These are phyloP conservation scores for Neurospora tetraspora DNA, from an alignment of 495 filamentous ascomycete genomes.

Conservation along the genomic window DNA sequence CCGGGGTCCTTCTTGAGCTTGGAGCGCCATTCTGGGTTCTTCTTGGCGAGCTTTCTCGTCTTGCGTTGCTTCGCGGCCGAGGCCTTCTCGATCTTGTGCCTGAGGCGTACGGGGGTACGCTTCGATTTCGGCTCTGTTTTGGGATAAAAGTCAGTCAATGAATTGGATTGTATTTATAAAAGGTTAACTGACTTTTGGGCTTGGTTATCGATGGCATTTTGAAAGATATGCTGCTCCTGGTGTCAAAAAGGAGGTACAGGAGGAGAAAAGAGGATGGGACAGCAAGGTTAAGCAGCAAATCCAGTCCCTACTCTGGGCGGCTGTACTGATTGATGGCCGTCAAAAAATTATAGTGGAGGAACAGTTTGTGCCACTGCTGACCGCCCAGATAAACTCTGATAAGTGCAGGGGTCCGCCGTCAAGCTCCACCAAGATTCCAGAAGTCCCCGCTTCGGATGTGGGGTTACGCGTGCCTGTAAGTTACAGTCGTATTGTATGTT, in stretches of 20 bases:
- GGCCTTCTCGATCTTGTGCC: slow-evolving; percentile 94
- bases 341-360: slow-evolving; percentile 24
- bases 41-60: slow-evolving; percentile 75
- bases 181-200: slow-evolving; percentile 35
- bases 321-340: neutral
- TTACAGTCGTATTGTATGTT: neutral
- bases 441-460: slow-evolving; percentile 3
- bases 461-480: neutral
- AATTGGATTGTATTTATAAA: neutral
- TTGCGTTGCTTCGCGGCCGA: slow-evolving; percentile 86
- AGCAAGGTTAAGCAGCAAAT: neutral
- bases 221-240: neutral
- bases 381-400: slow-evolving; percentile 27
- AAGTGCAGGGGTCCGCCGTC: slow-evolving; percentile 12
- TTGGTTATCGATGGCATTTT: slow-evolving; percentile 42
- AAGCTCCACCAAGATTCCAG: slow-evolving; percentile 1
- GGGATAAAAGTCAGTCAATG: neutral
- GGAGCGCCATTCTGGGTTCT: slow-evolving; percentile 92
- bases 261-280: neutral
- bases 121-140: slow-evolving; percentile 82
- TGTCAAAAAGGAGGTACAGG: neutral
- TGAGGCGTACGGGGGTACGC: slow-evolving; percentile 73
- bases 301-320: neutral
- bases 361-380: slow-evolving; percentile 26
- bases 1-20: slow-evolving; percentile 93